A percentile compares a stretch with the other conserved stretches of the same genome.
These are phyloP conservation scores for Phialophora tarda DNA, from an alignment of 2,329 filamentous ascomycete genomes.

Conservation along the genomic window DNA sequence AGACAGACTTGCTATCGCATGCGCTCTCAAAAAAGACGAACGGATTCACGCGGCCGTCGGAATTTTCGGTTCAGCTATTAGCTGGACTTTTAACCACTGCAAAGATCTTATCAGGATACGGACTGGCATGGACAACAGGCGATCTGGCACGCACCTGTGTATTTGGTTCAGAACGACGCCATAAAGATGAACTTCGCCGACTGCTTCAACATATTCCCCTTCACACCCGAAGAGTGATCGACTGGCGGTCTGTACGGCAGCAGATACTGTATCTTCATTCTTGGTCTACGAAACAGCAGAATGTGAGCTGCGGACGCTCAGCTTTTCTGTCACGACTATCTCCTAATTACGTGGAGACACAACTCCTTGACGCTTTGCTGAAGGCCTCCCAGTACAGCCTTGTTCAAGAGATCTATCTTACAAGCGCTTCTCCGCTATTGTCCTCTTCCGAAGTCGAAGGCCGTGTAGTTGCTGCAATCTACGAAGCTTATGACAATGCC, in stretches of 20 bases:
- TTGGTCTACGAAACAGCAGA: slow-evolving; percentile 55
- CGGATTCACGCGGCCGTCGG: slow-evolving; percentile 49
- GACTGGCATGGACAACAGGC: slow-evolving; percentile 46
- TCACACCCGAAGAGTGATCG: slow-evolving; percentile 52
- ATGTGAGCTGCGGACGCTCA: slow-evolving; percentile 30
- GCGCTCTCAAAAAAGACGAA: slow-evolving; percentile 49
- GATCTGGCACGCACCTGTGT: slow-evolving; percentile 58
- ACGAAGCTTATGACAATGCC: slow-evolving; percentile 67
- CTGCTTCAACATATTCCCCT: slow-evolving; percentile 57
- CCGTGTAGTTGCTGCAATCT: slow-evolving; percentile 58
- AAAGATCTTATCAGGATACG: slow-evolving; percentile 48
- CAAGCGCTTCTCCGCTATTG: slow-evolving; percentile 46
- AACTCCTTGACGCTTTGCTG: slow-evolving; percentile 63
- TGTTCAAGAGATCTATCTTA: slow-evolving; percentile 50
- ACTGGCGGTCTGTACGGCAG: slow-evolving; percentile 56
- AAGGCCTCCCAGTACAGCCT: slow-evolving; percentile 53
- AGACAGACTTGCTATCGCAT: slow-evolving; percentile 51
- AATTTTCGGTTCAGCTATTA: slow-evolving; percentile 49
- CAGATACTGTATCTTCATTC: slow-evolving; percentile 66
- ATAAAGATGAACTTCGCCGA: slow-evolving; percentile 59
- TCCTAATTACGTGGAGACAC: slow-evolving; percentile 52
- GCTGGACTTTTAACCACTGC: slow-evolving; percentile 50
- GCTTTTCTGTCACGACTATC: slow-evolving; percentile 39
- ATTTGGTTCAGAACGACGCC: slow-evolving; percentile 58
- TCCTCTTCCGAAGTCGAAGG: slow-evolving; percentile 56